These are phyloP conservation scores for Saccharomycopsis sp. DNA, from an alignment of 805 yeast genomes.

Conservation along the genomic window DNA sequence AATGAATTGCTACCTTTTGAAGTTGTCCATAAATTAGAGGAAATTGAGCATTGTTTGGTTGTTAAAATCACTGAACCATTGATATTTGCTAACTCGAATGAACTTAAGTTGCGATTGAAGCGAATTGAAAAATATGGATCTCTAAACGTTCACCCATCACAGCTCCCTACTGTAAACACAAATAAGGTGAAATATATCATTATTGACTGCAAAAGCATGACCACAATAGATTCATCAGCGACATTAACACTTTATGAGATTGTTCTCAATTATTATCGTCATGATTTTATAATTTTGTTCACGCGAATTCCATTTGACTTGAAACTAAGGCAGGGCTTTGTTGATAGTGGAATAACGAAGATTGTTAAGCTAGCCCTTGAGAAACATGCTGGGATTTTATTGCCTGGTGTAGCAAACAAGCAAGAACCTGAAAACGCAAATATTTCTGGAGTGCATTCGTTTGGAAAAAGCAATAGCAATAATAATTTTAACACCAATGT, in stretches of 20 bases:
- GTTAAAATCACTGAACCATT: conserved; percentile 83
- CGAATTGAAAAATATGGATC: conserved; percentile 77
- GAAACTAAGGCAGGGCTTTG: conserved; percentile 26
- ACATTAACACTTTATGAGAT: conserved; percentile 63
- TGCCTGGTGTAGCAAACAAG: too few species aligned
- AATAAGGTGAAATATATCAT: conserved; percentile 54
- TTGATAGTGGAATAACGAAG: conserved; percentile 27
- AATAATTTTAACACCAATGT: neutral
- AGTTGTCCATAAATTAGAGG: conserved; percentile 29
- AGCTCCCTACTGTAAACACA: conserved; percentile 36
- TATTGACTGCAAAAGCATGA: conserved; percentile 79
- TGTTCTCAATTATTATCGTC: conserved; percentile 39
- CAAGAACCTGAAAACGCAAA: too few species aligned
- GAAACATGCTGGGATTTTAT: conserved; percentile 10
- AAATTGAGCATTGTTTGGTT: conserved; percentile 64
- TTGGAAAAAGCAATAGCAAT: neutral
- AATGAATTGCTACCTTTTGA: neutral
- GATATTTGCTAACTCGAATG: conserved; percentile 80
- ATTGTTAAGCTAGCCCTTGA: conserved; percentile 13
- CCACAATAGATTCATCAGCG: conserved; percentile 71
- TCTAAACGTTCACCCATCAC: conserved; percentile 60
- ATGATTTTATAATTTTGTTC: conserved; percentile 28
- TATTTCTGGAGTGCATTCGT: neutral
- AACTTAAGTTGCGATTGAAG: conserved; percentile 56
- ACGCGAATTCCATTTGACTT: conserved; percentile 28